Evolutionary conservation across 768 basidiomycete genomes (phyloP).

Genomic region (Baorangia bicolor): DNA sequence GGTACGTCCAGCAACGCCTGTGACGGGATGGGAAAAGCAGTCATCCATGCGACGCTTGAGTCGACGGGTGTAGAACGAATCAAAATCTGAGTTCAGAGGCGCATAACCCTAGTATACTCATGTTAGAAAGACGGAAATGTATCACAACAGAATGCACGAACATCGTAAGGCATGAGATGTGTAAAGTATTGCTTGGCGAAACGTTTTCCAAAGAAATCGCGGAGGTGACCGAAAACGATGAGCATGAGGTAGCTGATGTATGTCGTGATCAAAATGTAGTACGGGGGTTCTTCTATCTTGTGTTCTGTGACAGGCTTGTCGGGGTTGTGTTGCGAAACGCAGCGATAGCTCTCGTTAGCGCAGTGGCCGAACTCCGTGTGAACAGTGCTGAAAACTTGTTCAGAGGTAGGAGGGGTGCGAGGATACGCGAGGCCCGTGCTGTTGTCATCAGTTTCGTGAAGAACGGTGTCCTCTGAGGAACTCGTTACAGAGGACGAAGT

Average conservation of each 20-base stretch:
- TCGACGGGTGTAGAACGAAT: constrained; percentile 98
- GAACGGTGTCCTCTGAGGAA: constrained; percentile 65
- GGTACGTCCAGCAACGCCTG: constrained; percentile 94
- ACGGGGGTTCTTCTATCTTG: constrained; percentile 82
- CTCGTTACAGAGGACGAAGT: constrained; percentile 70
- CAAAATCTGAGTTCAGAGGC: constrained; percentile 95
- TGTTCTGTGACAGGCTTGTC: constrained; percentile 47
- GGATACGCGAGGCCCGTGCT: constrained; percentile 63
- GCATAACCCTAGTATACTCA: constrained; percentile 77
- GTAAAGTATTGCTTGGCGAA: constrained; percentile 66
- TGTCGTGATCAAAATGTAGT: constrained; percentile 88
- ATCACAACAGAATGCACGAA: constrained; percentile 42
- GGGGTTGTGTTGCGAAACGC: constrained; percentile 58
- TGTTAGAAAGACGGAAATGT: constrained; percentile 8
- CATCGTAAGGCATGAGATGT: constrained; percentile 82
- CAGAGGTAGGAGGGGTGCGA: constrained; percentile 70
- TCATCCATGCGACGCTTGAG: constrained; percentile 94
- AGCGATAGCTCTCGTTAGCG: constrained; percentile 71
- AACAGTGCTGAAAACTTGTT: constrained; percentile 72
- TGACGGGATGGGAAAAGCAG: constrained; percentile 90
- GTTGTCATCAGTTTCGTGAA: constrained; percentile 54
- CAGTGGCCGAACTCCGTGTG: constrained; percentile 95
- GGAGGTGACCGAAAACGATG: constrained; percentile 86
- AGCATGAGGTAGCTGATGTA: constrained; percentile 94
- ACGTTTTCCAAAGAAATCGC: constrained; percentile 93